Conservation (phyloP, 306 rosid species). For the Corylus avellana region DNA sequence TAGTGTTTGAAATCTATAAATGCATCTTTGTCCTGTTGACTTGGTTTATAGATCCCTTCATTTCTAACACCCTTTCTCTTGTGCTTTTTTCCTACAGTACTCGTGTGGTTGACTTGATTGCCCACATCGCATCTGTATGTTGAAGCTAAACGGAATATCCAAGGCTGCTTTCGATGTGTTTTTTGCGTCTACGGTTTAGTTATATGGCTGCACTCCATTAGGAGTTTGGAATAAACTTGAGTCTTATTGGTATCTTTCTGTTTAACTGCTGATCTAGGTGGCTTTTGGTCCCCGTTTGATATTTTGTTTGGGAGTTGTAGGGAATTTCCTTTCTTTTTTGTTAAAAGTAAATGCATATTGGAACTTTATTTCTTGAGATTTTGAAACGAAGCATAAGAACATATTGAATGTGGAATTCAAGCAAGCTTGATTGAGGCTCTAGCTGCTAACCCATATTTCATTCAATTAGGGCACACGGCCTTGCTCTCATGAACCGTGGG, state of each 20-base stretch:
- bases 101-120: constrained; percentile 90
- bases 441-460: too few relatives aligned
- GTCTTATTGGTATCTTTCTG: background rate
- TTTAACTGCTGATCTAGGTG: background rate
- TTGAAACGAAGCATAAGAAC: too few relatives aligned
- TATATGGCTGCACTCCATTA: background rate
- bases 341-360: background rate
- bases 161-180: constrained; percentile 20
- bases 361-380: too few relatives aligned
- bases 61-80: background rate
- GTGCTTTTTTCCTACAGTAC: constrained; percentile 48
- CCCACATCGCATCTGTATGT: constrained; percentile 56
- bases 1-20: background rate
- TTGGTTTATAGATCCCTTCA: background rate
- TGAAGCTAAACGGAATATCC: constrained; percentile 24
- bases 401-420: too few relatives aligned
- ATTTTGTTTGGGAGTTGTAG: background rate
- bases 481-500: too few relatives aligned
- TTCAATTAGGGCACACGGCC: too few relatives aligned
- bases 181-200: constrained; percentile 17
- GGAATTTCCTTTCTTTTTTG: background rate
- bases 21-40: background rate
- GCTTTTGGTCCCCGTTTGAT: background rate
- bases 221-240: constrained; percentile 28
- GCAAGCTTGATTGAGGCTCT: too few relatives aligned